Percentiles rank a stretch among this genome's conserved stretches.
phyloP scores from a whole-genome alignment of 495 filamentous ascomycete species.

The Penicillium pulvis region DNA sequence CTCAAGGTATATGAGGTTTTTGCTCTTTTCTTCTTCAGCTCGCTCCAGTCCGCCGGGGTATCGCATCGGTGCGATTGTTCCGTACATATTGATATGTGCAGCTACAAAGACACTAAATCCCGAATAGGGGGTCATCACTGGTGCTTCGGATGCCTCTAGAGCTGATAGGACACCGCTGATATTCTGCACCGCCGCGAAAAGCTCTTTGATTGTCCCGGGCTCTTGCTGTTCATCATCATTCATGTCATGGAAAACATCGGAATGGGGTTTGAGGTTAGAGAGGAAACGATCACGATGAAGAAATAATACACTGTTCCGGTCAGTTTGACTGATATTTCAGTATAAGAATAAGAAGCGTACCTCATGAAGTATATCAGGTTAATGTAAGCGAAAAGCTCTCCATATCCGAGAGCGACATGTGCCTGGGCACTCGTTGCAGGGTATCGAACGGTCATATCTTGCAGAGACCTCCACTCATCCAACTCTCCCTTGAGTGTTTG shows the following conservation, averaged over 20 bases:
- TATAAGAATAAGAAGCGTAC: slow-evolving; percentile 17
- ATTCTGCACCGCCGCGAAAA: slow-evolving; percentile 43
- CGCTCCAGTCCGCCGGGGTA: slow-evolving; percentile 42
- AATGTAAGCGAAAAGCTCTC: slow-evolving; percentile 48
- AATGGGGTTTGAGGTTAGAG: slow-evolving; percentile 33
- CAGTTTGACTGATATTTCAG: not conserved
- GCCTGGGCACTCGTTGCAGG: slow-evolving; percentile 42
- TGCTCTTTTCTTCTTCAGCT: slow-evolving; percentile 40
- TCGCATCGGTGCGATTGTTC: slow-evolving; percentile 37
- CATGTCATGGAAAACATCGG: slow-evolving; percentile 28
- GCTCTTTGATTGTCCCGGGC: slow-evolving; percentile 33
- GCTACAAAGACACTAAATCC: slow-evolving; percentile 50
- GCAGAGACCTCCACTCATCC: slow-evolving; percentile 46
- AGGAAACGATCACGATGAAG: slow-evolving; percentile 46
- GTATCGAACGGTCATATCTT: slow-evolving; percentile 43
- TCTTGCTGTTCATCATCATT: slow-evolving; percentile 21
- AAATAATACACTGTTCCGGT: slow-evolving; percentile 36
- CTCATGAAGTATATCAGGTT: slow-evolving; percentile 50
- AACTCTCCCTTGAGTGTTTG: slow-evolving; percentile 38
- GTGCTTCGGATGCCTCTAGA: slow-evolving; percentile 37
- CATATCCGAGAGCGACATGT: slow-evolving; percentile 46
- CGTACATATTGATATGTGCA: slow-evolving; percentile 51
- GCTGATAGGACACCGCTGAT: slow-evolving; percentile 40
- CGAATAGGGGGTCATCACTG: slow-evolving; percentile 47
- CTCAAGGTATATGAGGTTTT: slow-evolving; percentile 43